Evolutionary conservation across 306 rosid species (phyloP), one percentile per base, ranked within the genome.

Genomic region (Malus sylvestris): DNA sequence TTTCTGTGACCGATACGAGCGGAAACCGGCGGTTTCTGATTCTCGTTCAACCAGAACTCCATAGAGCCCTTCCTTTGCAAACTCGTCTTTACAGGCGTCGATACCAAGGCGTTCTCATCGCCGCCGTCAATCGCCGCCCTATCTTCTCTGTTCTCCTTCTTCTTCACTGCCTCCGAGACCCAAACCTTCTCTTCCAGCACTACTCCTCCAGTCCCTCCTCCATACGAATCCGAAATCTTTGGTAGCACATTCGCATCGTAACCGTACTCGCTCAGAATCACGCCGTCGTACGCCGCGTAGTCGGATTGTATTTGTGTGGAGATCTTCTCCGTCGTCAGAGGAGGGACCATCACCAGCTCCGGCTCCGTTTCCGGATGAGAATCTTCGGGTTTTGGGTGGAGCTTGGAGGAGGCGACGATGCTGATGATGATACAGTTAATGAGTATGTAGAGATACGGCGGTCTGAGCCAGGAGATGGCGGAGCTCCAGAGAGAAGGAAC

Each of bases 401-500:
- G 82, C 79, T 88, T 95, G 35, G 96, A 91, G 25, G 95, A 85
- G 18, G 90, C 93, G 57, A 91, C 81, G 84, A 95, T 90, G 87
- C 86, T 81, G 90, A 92, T 86, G 85, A 95, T 92, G 86, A 95
- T 95, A 83, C 80, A 81, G 76, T 95, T 92, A 78, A 92, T 79
- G 65, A 95, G 70, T 57, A 95, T 76, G 83, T 88, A 92, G 61
- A 91, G 95, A 45, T 95, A 95, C 2, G 96, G 98, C 64, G 98
- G 98, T 8, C 85, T 80, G 76, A 92, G 77, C 83, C 93, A 90
- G 0, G 91, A 77, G 74, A 81, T 81, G 22, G 86, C 4, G 71
- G 87, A 80, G 84, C 80, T 71, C 88, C 90, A 89, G 10, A 92
- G 62, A 19, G 87, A 85, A 67, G 98, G 98, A 27, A 83, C 75